phyloP scores from a whole-genome alignment of 208 protist species.

The Herpetomonas samuelpessoai region DNA sequence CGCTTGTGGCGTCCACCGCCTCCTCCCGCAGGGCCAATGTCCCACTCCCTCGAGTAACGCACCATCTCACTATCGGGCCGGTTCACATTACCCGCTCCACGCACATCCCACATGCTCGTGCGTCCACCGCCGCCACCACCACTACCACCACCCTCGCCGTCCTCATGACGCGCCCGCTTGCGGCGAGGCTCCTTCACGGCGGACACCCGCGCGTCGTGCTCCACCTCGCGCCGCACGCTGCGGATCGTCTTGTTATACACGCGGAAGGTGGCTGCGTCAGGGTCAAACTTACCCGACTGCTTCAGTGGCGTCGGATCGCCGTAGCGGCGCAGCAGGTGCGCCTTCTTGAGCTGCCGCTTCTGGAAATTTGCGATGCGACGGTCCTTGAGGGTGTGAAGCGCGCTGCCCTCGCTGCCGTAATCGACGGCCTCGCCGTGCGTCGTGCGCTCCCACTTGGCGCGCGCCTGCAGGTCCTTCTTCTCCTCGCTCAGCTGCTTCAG shows the following conservation, averaged over 20 bases:
- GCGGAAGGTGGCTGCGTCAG: slow-evolving; percentile 50
- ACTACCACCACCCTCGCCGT: background rate
- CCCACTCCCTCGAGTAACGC: slow-evolving; percentile 65
- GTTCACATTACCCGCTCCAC: slow-evolving; percentile 61
- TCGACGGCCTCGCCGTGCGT: slow-evolving; percentile 80
- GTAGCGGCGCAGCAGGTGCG: slow-evolving; percentile 68
- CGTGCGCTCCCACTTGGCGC: slow-evolving; percentile 55
- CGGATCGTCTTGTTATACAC: slow-evolving; percentile 87
- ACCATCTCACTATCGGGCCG: slow-evolving; percentile 49
- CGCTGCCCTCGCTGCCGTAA: slow-evolving; percentile 60
- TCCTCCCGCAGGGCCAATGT: slow-evolving; percentile 47
- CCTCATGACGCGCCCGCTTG: slow-evolving; percentile 29
- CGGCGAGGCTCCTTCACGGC: slow-evolving; percentile 55
- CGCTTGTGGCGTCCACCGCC: slow-evolving; percentile 6
- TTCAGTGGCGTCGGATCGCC: slow-evolving; percentile 84
- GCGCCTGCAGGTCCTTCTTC: slow-evolving; percentile 59
- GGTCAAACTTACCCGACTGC: slow-evolving; percentile 76
- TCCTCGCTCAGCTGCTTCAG: slow-evolving; percentile 50
- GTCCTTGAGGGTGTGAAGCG: slow-evolving; percentile 72
- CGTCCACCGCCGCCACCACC: background rate
- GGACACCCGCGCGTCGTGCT: slow-evolving; percentile 50
- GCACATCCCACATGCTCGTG: slow-evolving; percentile 43
- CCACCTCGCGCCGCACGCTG: slow-evolving; percentile 70
- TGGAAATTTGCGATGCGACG: slow-evolving; percentile 67
- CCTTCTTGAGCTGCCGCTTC: slow-evolving; percentile 65